Evolutionary conservation across 495 filamentous ascomycete species (phyloP).

Genomic region (Tuber calosporum): DNA sequence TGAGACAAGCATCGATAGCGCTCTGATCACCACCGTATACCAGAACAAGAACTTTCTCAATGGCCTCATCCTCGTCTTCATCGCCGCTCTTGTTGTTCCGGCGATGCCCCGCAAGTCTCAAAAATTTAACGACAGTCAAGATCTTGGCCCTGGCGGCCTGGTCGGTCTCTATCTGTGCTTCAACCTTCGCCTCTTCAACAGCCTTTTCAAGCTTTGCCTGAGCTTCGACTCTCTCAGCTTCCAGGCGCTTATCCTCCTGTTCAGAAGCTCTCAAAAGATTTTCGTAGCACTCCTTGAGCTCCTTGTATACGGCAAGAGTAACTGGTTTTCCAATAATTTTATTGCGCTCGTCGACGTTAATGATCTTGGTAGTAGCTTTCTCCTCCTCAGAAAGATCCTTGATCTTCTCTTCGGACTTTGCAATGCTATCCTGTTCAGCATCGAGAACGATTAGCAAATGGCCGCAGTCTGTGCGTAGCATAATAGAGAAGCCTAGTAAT

Average conservation of each 20-base stretch:
- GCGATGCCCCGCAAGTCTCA: conserved; percentile 67
- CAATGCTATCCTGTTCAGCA: conserved; percentile 29
- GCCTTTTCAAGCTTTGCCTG: conserved; percentile 66
- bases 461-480: neutral
- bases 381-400: conserved; percentile 39
- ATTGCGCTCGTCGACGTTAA: conserved; percentile 87
- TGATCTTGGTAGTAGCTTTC: conserved; percentile 42
- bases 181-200: conserved; percentile 56
- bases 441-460: conserved; percentile 12
- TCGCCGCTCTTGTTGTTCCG: conserved; percentile 56
- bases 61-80: conserved; percentile 70
- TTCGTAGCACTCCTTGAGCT: conserved; percentile 75
- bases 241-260: conserved; percentile 56
- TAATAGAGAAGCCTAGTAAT: neutral
- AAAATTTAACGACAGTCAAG: conserved; percentile 64
- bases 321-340: conserved; percentile 84
- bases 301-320: conserved; percentile 63
- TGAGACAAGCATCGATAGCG: conserved; percentile 75
- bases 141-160: conserved; percentile 54
- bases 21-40: conserved; percentile 80
- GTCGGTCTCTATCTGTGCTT: conserved; percentile 51
- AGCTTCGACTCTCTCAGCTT: conserved; percentile 62
- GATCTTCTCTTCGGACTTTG: conserved; percentile 40
- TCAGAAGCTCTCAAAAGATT: conserved; percentile 76
- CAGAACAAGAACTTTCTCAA: conserved; percentile 80